Evolutionary conservation across 768 basidiomycete genomes (phyloP), one percentile per base, ranked within the genome.

Genomic region (Boletus subparvulus): DNA sequence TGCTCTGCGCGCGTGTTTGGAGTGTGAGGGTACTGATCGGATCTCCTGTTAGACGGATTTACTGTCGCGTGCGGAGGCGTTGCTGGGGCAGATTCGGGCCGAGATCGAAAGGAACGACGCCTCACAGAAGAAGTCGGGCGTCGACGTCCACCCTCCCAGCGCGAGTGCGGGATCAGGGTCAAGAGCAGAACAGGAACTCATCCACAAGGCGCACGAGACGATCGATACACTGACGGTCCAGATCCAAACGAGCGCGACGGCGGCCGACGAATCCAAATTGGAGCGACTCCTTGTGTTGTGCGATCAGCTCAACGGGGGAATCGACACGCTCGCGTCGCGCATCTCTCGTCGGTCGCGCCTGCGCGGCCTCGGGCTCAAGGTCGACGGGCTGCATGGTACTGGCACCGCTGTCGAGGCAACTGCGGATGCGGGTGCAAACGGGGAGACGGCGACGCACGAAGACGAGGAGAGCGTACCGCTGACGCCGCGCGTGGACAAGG

Each of bases 401-500:
- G 62, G 60, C 7, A 69, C 64, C 2, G 77, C 72, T 11, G 11
- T 3, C 32, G 32, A 11, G 32, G 11, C 9, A 0, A 9, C 30
- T 10, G 30, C 10, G 32, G 30, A 1, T 30, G 30, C 8, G 9
- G 30, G 30, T 30, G 30, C 8, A 3, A 11, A 32, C 32, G 32
- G 32, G 10, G 32, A 32, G 32, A 11, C 51, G 1, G 54, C 50
- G 12, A 53, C 26, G 33, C 56, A 55, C 3, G 62, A 47, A 16
- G 67, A 68, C 11, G 75, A 76, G 21, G 59, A 59, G 6, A 73
- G 73, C 2, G 56, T 60, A 21, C 81, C 78, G 14, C 74, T 79
- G 41, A 88, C 87, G 19, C 87, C 88, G 0, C 79, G 79, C 47
- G 66, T 87, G 16, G 88, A 92, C 70, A 93, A 92, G 69, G 91